Percentiles rank a stretch among this genome's conserved stretches.
These are phyloP conservation scores for Camellia oleifera DNA, from an alignment of 179 eudicot genomes.

Conservation along the genomic window DNA sequence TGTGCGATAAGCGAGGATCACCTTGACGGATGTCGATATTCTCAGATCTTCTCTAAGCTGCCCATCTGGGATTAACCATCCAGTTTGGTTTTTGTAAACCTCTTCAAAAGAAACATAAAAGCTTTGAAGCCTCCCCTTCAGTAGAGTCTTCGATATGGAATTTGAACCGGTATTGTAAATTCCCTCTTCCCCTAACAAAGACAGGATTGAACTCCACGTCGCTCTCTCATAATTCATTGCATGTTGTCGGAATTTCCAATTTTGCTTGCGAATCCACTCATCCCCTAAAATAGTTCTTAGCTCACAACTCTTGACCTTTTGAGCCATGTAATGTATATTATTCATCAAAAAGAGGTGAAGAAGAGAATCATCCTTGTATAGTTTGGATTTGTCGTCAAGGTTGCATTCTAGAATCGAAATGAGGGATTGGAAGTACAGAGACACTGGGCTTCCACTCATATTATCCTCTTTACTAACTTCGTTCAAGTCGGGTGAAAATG, in stretches of 20 bases:
- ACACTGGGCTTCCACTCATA: conserved; percentile 18
- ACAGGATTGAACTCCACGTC: too few species aligned
- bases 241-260: conserved; percentile 46
- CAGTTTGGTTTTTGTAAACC: too few species aligned
- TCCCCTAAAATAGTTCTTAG: conserved; percentile 41
- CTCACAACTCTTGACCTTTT: conserved; percentile 44
- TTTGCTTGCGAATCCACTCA: conserved; percentile 49
- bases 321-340: conserved; percentile 26
- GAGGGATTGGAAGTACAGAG: conserved; percentile 31
- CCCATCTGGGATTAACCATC: conserved; percentile 22
- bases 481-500: conserved; percentile 31
- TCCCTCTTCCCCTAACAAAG: too few species aligned
- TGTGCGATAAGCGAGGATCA: conserved; percentile 47
- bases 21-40: conserved; percentile 50
- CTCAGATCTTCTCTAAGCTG: conserved; percentile 49
- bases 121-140: too few species aligned
- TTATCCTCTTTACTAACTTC: conserved; percentile 25
- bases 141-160: too few species aligned
- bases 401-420: too few species aligned
- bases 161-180: too few species aligned
- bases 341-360: too few species aligned
- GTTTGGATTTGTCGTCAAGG: too few species aligned
- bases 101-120: too few species aligned
- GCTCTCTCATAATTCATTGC: conserved; percentile 28
- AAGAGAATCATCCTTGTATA: too few species aligned